Base-by-base conservation (phyloP, 2,329 filamentous ascomycete genomes). In the Xylariaceae sp. region DNA sequence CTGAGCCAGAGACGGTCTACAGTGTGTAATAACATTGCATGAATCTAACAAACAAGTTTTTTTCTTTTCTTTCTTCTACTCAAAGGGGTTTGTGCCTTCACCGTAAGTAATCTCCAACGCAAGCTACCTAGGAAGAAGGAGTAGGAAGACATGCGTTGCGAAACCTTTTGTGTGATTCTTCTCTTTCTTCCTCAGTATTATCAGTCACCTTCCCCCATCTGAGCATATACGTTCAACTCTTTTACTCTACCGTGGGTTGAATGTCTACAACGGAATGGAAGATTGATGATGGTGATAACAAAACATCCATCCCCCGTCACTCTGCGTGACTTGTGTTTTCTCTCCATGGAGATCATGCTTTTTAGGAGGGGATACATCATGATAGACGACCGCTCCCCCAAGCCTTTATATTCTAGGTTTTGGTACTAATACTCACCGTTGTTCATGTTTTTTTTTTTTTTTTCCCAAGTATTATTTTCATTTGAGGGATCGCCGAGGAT, bases 181-280 rank as follows among this genome's bases (percentile, higher is more conserved):
- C 21, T 10, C 56, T 53, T 48, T 53, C 43, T 60, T 55, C 57
- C 50, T n/a, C 32, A 20, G 10, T 21, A 10, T 43, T 43, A 32
- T 40, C n/a, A 9, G n/a, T n/a, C n/a, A n/a, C n/a, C n/a, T n/a
- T n/a, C n/a, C 41, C 70, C 77, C 77, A 81, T 80, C 77, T 68
- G 63, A 81, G 79, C 79, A 81, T 81, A 81, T 81, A 69, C 79
- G 77, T 79, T 79, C 77, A 74, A 72, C 73, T 70, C 70, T 71
- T 67, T n/a, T 64, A 65, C 75, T 79, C 73, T 70, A 72, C 79
- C 77, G 69, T 81, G 79, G 77, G 77, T 77, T 74, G 77, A 77
- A 79, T 73, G 79, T 77, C 79, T 81, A 81, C 77, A 76, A 76
- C 72, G 74, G 73, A n/a, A 76, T 82, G 79, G 79, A 76, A 81